Evolutionary conservation across 257 asterid species (phyloP), one percentile per base, ranked within the genome.

Genomic region (Salvia rosmarinus): DNA sequence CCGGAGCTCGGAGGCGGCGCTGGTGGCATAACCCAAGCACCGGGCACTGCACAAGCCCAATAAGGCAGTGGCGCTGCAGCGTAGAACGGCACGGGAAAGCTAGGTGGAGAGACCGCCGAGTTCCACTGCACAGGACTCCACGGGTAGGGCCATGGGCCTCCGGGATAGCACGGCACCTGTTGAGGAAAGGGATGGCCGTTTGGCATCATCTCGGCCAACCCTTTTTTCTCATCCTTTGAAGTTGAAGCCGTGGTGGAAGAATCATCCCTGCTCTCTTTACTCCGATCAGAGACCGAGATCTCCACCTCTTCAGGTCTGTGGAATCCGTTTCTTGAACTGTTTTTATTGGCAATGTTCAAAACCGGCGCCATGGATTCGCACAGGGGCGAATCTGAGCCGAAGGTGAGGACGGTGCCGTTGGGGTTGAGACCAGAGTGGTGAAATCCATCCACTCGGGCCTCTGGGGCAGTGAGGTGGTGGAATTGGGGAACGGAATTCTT

Each of bases 91-190:
- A 89, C 67, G 3, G 95, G 90, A 55, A 84, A 86, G 67, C 78
- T 76, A 37, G 88, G 83, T 14, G 85, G 87, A 40, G 85, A 66
- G 8, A 72, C 49, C 4, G 85, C 37, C 12, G 84, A 44, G 75
- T 78, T 80, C 90, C 87, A 85, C 19, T 72, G 95, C 74, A 76
- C 79, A 3, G 86, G 76, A 55, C 78, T 81, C 95, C 90, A 92
- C 9, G 83, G 86, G 67, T 78, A 92, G 50, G 95, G 86, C 97
- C 93, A 92, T 7, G 95, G 91, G 62, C 82, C 87, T 37, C 88
- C 95, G 0, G 90, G 79, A 70, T 84, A 86, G 83, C 79, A 83
- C 3, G 90, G 86, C 11, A 81, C 64, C 75, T 79, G 87, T 28
- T 80, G 86, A 64, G 90, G 85, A 62, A 78, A 76, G 37, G 80